Evolutionary conservation across 495 filamentous ascomycete genomes (phyloP), one percentile per base, ranked within the genome.

Genomic region (Trichoderma asperelloides): DNA sequence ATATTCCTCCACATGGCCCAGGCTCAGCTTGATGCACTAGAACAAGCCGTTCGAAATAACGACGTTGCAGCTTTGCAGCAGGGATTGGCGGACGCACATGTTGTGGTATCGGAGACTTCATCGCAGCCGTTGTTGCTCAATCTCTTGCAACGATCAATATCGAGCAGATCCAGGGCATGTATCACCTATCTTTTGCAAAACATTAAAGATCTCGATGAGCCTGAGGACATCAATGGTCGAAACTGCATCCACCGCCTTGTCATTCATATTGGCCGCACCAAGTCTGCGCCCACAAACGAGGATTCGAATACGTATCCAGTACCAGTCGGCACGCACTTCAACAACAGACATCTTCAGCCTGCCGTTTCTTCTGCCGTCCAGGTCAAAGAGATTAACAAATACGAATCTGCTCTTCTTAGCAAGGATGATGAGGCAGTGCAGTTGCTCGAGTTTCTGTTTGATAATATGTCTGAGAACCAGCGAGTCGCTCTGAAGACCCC

Each of bases 221-320:
- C 91, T 2, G 89, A 94, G 71, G 95, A 97, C 76, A 90, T 98
- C 69, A 96, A 97, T 75, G 88, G 88, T 70, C 90, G 94, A 12
- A 98, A 97, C 72, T 93, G 92, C 71, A 85, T 98, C 27, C 95
- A 98, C 74, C 87, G 95, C 18, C 81, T 97, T 11, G 88, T 98
- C 57, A 96, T 97, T 68, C 86, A 89, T 12, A 93, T 96, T 71
- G 94, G 93, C 43, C 85, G 93, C 23, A 85, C 87, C 12, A 91
- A 92, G 75, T 83, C 87, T 0, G 84, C 82, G 7, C 81, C 81
- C 25, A 68, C 72, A 45, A 75, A 82, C 25, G 72, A 82, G 15
- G 83, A 88, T 28, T 77, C 79, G 30, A 77, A 81, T 37, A 69
- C 84, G 1, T 77, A 70, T 21, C 75, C 75, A 8, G 74, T 80